phyloP scores from a whole-genome alignment of 2,329 filamentous ascomycete species.

The Amylocarpus encephaloides region DNA sequence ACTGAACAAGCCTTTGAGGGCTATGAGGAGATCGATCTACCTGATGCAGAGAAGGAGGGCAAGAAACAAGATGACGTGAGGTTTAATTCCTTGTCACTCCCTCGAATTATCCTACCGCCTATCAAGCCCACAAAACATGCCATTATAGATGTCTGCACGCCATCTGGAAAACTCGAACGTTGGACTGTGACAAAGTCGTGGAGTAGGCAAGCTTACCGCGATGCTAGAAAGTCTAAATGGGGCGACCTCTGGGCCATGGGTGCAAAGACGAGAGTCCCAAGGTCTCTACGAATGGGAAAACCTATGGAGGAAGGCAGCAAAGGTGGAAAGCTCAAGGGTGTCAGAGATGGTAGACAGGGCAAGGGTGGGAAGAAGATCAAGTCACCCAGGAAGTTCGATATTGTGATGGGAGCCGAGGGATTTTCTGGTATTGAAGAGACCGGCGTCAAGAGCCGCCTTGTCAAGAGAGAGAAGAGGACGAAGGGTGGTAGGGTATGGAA shows the following conservation, averaged over 20 bases:
- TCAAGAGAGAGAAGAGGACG: conserved; percentile 29
- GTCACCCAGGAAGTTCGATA: conserved; percentile 35
- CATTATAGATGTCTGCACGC: conserved; percentile 84
- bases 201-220: conserved; percentile 76
- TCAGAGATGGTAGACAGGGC: conserved; percentile 25
- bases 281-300: conserved; percentile 55
- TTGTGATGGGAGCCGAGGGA: conserved; percentile 31
- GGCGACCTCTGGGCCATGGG: conserved; percentile 94
- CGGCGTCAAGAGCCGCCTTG: conserved; percentile 18
- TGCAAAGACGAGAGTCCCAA: conserved; percentile 71
- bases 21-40: conserved; percentile 48
- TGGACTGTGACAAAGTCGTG: conserved; percentile 87
- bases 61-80: conserved; percentile 19
- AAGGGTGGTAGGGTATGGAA: conserved; percentile 33
- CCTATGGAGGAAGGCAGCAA: conserved; percentile 29
- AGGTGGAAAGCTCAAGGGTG: conserved; percentile 33
- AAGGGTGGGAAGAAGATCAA: conserved; percentile 40
- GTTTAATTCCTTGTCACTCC: conserved; percentile 60
- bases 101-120: conserved; percentile 70
- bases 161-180: conserved; percentile 76
- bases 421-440: conserved; percentile 26
- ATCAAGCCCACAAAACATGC: conserved; percentile 87
- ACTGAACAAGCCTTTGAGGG: conserved; percentile 65
- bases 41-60: conserved; percentile 13
- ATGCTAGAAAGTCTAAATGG: conserved; percentile 85